Conservation (phyloP, 306 rosid species). For the Quercus dentata region DNA sequence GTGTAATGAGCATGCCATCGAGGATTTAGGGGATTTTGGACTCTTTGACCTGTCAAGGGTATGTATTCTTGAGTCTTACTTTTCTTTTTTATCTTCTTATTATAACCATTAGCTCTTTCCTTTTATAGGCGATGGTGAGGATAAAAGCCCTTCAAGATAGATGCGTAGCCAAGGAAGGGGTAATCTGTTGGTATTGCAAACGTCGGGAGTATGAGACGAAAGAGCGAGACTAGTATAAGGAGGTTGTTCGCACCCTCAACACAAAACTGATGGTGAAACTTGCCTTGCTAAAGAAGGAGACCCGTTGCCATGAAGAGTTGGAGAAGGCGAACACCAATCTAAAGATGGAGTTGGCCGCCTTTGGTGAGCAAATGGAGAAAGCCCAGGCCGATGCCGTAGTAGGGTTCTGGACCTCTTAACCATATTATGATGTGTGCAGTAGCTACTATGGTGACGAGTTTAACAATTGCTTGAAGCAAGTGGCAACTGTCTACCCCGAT, state of each 20-base stretch:
- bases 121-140: too few species aligned
- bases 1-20: accelerated
- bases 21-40: accelerated
- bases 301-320: accelerated
- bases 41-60: too few species aligned
- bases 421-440: accelerated
- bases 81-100: too few species aligned
- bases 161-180: too few species aligned
- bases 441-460: too few species aligned
- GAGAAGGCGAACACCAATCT: too few species aligned
- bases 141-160: too few species aligned
- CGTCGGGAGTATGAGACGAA: accelerated
- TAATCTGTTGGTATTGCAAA: accelerated
- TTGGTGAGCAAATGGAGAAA: too few species aligned
- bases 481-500: accelerated
- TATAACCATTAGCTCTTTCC: accelerated
- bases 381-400: accelerated
- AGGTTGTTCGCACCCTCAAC: accelerated
- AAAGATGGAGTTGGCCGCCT: accelerated
- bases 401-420: too few species aligned
- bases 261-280: accelerated
- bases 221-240: too few species aligned
- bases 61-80: accelerated
- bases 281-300: too few species aligned
- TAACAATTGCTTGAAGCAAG: too few species aligned